Base-by-base conservation (phyloP, 352 stramenopile genomes). In the Phytophthora hibernalis region DNA sequence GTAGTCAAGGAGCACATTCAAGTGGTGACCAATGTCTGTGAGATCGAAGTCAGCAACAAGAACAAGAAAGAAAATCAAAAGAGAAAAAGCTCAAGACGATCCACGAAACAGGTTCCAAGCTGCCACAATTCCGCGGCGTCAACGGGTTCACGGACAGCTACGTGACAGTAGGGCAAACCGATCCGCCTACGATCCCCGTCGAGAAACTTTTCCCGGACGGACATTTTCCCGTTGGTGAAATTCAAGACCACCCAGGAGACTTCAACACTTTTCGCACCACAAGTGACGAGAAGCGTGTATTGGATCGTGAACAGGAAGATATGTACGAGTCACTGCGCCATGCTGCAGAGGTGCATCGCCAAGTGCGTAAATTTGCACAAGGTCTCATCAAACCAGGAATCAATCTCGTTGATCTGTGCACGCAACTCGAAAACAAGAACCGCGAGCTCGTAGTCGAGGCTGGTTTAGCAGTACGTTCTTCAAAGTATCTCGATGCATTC, bases 321-420 rank as follows among this genome's bases (percentile, higher is more conserved):
- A 50, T 85, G 42, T 88, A 89, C 57, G 69, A 83, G 53, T 80
- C 72, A 61, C 71, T 99, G 9, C 91, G 97, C 52, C 84, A 96
- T 44, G 97, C 96, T 2, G 80, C 96, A 11, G 97, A 99, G 76
- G 95, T 99, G 45, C 97, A 99, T 72, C 87, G 97, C 43, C 79
- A 94, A 50, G 85, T 89, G 61, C 83, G 85, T 70, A 80, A 96
- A 57, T 98, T 98, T 74, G 95, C 97, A 18, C 97, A 99, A 76
- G 92, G 77, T 38, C 90, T 98, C 58, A 98, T 98, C 51, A 98
- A 99, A 74, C 97, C 97, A 1, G 97, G 97, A n/a, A 92, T 99
- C 35, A 93, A 97, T 61, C 77, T 99, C 24, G 90, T 90, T 15
- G 97, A 99, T 69, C 92, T 99, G 82, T 99, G 97, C 76, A 86